phyloP scores from a whole-genome alignment of 306 rosid genomes.

The Lotus japonicus region DNA sequence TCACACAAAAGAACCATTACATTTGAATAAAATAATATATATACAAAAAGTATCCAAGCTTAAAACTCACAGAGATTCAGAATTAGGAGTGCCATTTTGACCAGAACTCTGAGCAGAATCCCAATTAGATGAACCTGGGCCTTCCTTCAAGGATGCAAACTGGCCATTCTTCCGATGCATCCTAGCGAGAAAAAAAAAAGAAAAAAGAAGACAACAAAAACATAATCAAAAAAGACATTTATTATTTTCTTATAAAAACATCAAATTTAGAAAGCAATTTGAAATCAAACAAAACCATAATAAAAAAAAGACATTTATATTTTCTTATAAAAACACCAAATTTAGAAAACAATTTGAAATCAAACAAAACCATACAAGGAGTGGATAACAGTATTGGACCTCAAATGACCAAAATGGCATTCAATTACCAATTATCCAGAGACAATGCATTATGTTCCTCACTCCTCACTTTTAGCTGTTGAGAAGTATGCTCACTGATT shows the following conservation, averaged over 20 bases:
- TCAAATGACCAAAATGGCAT: neutral
- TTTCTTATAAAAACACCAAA: neutral
- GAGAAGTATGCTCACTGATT: constrained; percentile 1
- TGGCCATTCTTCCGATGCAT: constrained; percentile 93
- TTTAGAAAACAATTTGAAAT: constrained; percentile 7
- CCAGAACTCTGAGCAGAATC: constrained; percentile 41
- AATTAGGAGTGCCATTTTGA: constrained; percentile 57
- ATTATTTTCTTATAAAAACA: neutral
- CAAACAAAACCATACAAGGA: neutral
- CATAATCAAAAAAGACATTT: neutral
- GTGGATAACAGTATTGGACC: neutral
- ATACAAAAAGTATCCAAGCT: neutral
- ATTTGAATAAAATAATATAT: neutral
- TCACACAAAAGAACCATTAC: neutral
- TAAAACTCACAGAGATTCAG: constrained; percentile 77
- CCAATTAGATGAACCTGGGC: constrained; percentile 61
- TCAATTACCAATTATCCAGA: constrained; percentile 3
- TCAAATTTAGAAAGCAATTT: no score
- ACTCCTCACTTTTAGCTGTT: neutral
- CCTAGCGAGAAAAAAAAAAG: constrained; percentile 41
- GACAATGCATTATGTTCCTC: neutral
- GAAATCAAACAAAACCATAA: constrained; percentile 1
- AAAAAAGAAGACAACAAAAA: constrained; percentile 13
- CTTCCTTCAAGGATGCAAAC: constrained; percentile 72
- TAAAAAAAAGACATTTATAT: neutral